These are phyloP conservation scores for Melaleuca quinquenervia DNA, from an alignment of 345 rosid genomes.

Conservation along the genomic window DNA sequence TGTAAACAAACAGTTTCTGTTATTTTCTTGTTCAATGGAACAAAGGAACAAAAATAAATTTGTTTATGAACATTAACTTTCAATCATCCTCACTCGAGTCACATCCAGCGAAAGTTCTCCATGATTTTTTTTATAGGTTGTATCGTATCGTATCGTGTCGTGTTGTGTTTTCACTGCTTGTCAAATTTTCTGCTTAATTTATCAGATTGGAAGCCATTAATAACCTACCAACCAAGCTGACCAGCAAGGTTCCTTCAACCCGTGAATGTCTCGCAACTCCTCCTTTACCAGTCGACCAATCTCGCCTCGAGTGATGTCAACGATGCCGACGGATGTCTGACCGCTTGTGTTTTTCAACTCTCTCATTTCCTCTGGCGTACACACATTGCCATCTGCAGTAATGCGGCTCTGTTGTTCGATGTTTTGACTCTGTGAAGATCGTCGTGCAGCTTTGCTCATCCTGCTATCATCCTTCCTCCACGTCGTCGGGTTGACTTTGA, in stretches of 20 bases:
- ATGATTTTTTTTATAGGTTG: neutral
- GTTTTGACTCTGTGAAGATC: neutral
- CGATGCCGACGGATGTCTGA: neutral
- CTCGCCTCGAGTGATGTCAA: neutral
- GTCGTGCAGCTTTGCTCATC: neutral
- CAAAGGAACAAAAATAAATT: no score
- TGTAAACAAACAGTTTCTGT: no score
- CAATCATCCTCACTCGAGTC: fast-evolving
- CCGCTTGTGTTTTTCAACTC: neutral
- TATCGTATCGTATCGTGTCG: neutral
- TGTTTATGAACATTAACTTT: no score
- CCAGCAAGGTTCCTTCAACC: neutral
- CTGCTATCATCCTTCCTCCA: neutral
- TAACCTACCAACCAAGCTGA: neutral
- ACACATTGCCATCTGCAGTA: neutral
- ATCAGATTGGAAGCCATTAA: neutral
- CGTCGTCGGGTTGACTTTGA: neutral
- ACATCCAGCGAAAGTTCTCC: fast-evolving
- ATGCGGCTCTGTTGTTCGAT: neutral
- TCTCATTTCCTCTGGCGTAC: neutral
- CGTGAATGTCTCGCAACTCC: neutral
- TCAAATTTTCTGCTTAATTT: neutral
- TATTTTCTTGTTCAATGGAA: no score
- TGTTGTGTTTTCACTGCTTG: neutral
- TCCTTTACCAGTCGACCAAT: neutral